Conservation (phyloP, 2,329 filamentous ascomycete genomes). For the Microthyrium microscopicum region DNA sequence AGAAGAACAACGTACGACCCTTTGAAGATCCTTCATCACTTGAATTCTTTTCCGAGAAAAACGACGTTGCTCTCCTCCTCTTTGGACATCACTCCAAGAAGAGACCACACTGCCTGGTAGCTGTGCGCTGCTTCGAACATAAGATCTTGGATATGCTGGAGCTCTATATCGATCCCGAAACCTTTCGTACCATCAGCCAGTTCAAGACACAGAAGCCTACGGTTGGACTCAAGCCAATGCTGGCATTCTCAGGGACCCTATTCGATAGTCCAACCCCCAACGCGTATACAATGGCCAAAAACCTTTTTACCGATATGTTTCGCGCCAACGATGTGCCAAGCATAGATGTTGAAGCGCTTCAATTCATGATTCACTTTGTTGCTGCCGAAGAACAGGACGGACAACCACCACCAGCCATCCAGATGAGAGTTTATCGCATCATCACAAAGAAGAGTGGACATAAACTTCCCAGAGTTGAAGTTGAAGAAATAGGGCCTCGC, state of each 20-base stretch:
- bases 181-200: constrained; percentile 51
- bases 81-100: constrained; percentile 86
- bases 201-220: constrained; percentile 51
- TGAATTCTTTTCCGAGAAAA: constrained; percentile 94
- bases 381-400: constrained; percentile 42
- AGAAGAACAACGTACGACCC: constrained; percentile 91
- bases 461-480: constrained; percentile 73
- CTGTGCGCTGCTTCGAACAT: constrained; percentile 68
- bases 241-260: constrained; percentile 75
- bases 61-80: constrained; percentile 73
- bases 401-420: constrained; percentile 30
- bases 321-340: constrained; percentile 62
- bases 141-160: constrained; percentile 93
- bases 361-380: constrained; percentile 71
- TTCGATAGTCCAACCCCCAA: constrained; percentile 70
- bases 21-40: constrained; percentile 80
- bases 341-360: constrained; percentile 87
- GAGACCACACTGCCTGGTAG: constrained; percentile 75
- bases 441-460: constrained; percentile 74
- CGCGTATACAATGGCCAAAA: constrained; percentile 74
- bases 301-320: constrained; percentile 80
- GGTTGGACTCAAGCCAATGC: constrained; percentile 72
- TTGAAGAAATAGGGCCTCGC: constrained; percentile 88
- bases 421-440: constrained; percentile 70
- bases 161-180: constrained; percentile 61